Base-by-base conservation (phyloP, 495 filamentous ascomycete genomes). In the Daldinia loculata region DNA sequence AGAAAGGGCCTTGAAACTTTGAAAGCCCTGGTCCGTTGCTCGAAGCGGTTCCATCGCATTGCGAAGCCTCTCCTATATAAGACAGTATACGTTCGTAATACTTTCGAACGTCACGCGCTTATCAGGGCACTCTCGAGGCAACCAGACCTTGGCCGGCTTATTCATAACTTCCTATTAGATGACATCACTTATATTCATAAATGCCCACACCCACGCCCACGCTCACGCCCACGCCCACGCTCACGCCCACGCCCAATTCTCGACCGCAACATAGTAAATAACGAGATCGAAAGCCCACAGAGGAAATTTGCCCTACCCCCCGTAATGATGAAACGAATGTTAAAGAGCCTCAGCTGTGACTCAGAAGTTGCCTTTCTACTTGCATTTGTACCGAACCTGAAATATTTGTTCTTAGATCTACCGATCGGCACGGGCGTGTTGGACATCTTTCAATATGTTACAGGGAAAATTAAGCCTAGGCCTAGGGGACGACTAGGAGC, bases 11-110 rank as follows among this genome's bases (percentile, higher is more conserved):
- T 14, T 22, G 1, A 7, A 17, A 64, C 61, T 22, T 55, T 63
- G 7, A 39, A 2, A 8, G 19, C 61, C 6, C 3, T 63, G 19
- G 8, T 6, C 4, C 61, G 22, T 30, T 53, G 48, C 61, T 63
- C 61, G 5, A 63, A 41, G 29, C 8, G 34, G 32, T 63, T 63
- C 24, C 15, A 9, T 55, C 45, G 34, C 24, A 63, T 63, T 19
- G 32, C 34, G 6, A 32, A 0, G 17, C 50, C 50, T 15, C 4
- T 63, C 50, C 24, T 63, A 55, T 63, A 63, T 19, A 4, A 43
- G 1, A 55, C 19, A 11, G 3, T 63, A 14, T 12, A 41, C 22
- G 15, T 38, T 22, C 8, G n/a, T 11, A 14, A 15, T 22, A 27
- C 6, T 5, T 14, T 11, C 11, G 2, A 1, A 38, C n/a, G 30